These are phyloP conservation scores for Infundibulicybe gibba DNA, from an alignment of 768 basidiomycete genomes.

Conservation along the genomic window DNA sequence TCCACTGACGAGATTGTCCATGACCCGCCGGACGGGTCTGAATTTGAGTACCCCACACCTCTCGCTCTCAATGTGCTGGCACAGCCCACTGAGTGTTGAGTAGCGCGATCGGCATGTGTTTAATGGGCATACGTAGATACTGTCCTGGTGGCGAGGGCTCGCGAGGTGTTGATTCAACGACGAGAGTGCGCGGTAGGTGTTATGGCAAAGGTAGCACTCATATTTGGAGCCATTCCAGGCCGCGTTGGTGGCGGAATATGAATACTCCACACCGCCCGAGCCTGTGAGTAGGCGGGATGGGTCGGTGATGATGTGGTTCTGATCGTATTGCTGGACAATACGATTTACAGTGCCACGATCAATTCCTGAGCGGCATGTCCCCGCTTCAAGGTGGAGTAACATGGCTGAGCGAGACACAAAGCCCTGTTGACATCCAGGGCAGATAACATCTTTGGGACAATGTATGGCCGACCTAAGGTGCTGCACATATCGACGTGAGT, in stretches of 20 bases:
- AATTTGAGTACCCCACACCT: slow-evolving; percentile 53
- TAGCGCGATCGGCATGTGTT: slow-evolving; percentile 39
- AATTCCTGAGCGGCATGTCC: slow-evolving; percentile 49
- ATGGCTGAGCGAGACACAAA: slow-evolving; percentile 48
- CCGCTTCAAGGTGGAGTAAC: slow-evolving; percentile 60
- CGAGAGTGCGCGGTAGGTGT: slow-evolving; percentile 30
- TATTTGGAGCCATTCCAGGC: slow-evolving; percentile 46
- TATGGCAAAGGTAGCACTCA: slow-evolving; percentile 66
- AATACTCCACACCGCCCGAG: slow-evolving; percentile 8
- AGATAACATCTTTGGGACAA: slow-evolving; percentile 28
- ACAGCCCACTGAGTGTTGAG: slow-evolving; percentile 51
- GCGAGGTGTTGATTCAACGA: slow-evolving; percentile 60
- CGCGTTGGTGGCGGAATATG: slow-evolving; percentile 25
- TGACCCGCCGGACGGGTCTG: slow-evolving; percentile 29
- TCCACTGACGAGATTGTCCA: slow-evolving; percentile 29
- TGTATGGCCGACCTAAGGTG: slow-evolving; percentile 57
- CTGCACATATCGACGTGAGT: slow-evolving; percentile 10
- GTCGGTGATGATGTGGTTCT: slow-evolving; percentile 47
- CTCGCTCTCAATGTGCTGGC: slow-evolving; percentile 65
- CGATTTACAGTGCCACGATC: slow-evolving; percentile 35
- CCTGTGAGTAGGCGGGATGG: slow-evolving; percentile 47
- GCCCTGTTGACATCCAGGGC: slow-evolving; percentile 39
- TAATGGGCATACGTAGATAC: slow-evolving; percentile 53
- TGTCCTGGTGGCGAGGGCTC: slow-evolving; percentile 55
- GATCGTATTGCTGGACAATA: slow-evolving; percentile 40